Percentiles rank a stretch among this genome's conserved stretches.
phyloP scores from a whole-genome alignment of 2,329 filamentous ascomycete species.

The Xenoacremonium recifei region DNA sequence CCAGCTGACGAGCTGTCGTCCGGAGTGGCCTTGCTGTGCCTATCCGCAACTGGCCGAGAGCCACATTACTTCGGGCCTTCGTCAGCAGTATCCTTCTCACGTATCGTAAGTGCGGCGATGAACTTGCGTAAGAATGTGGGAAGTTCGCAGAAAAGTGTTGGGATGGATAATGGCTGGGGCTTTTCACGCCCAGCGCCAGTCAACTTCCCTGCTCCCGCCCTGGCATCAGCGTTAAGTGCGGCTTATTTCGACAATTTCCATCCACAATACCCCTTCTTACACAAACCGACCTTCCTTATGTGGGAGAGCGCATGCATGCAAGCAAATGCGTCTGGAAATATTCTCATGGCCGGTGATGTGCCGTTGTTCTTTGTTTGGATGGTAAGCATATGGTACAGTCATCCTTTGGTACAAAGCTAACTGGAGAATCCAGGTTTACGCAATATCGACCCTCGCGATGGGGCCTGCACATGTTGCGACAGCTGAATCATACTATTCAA shows the following conservation, averaged over 20 bases:
- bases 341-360: neutral
- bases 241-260: slow-evolving; percentile 12
- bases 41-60: slow-evolving; percentile 12
- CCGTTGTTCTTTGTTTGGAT: slow-evolving; percentile 8
- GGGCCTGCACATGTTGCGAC: slow-evolving; percentile 3
- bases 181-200: neutral
- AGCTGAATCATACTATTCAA: slow-evolving; percentile 17
- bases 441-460: slow-evolving; percentile 5
- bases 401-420: too few relatives aligned
- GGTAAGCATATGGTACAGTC: slow-evolving; percentile 7
- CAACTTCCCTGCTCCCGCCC: neutral
- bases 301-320: slow-evolving; percentile 2
- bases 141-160: neutral
- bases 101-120: slow-evolving; percentile 14
- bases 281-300: slow-evolving; percentile 6
- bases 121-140: neutral
- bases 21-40: slow-evolving; percentile 16
- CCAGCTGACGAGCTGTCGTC: slow-evolving; percentile 14
- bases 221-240: neutral
- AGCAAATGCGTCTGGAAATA: neutral
- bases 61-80: slow-evolving; percentile 28
- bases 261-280: slow-evolving; percentile 9
- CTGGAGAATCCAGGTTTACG: slow-evolving; percentile 1
- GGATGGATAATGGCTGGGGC: neutral
- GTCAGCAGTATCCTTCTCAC: slow-evolving; percentile 27